Evolutionary conservation across 2,329 filamentous ascomycete genomes (phyloP), one percentile per base, ranked within the genome.

Genomic region (Lasiodiplodia hormozganensis): DNA sequence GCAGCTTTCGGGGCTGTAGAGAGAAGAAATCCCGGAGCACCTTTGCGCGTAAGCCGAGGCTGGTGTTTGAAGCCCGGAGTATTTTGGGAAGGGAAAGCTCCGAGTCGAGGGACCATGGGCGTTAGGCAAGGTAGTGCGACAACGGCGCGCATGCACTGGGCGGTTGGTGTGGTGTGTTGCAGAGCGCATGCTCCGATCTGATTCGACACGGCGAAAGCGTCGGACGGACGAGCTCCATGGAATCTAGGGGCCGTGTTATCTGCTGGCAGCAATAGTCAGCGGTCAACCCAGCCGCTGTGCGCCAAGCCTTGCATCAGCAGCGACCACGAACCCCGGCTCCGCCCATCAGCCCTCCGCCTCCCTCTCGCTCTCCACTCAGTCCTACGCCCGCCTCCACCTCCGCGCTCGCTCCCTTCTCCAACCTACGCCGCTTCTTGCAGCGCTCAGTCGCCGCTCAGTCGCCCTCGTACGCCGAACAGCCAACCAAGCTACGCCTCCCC

Each of bases 301-400:
- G 51, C 62, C 62, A 65, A 65, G 62, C 34, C 62, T 65, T 65
- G 62, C 62, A 56, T 65, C 62, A 65, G 62, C 62, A 43, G 57
- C 56, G 36, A 23, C 52, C 34, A 31, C 49, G 28, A 47, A 51
- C 62, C 62, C 40, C 58, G 57, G 47, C 54, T 57, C 43, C 54
- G 54, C 60, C 52, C 62, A 65, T 65, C 62, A 54, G 62, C 62
- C 52, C 49, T 40, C 49, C 25, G 40, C 62, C 38, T 53, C 62
- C 49, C 62, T 65, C 62, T 64, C 49, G 52, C 47, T 40, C 28
- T 34, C 43, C 25, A 23, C 52, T 7, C 62, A 40, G 60, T 47
- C 36, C 47, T 25, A 28, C 51, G 60, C 57, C 31, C 60, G 25
- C 16, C 60, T 47, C 34, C 62, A 34, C 23, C 40, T 65, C 31